Evolutionary conservation across 208 protist species (phyloP).

Genomic region (Plasmodiophora brassicae): DNA sequence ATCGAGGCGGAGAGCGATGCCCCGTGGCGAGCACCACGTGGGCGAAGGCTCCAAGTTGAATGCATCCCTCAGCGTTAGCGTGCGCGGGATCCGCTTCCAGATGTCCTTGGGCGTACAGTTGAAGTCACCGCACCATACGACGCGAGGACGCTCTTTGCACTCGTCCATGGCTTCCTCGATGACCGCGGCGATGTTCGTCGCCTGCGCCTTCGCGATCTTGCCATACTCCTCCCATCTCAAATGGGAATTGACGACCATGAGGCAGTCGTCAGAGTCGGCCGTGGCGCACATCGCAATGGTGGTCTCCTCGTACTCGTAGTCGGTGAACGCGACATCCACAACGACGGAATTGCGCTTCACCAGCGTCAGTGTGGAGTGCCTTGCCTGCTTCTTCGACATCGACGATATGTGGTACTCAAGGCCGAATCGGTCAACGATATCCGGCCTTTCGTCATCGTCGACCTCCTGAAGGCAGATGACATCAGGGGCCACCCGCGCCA

Average conservation of each 20-base stretch:
- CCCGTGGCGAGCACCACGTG: background rate
- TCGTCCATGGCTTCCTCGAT: background rate
- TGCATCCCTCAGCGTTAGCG: background rate
- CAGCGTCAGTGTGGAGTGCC: background rate
- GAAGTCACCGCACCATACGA: background rate
- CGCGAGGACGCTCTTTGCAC: background rate
- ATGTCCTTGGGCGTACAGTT: background rate
- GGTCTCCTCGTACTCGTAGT: background rate
- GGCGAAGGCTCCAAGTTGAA: background rate
- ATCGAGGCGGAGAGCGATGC: background rate
- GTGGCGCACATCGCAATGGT: background rate
- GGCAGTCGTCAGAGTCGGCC: background rate
- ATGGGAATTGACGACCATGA: background rate
- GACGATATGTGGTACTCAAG: background rate
- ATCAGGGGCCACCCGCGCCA: too few relatives aligned
- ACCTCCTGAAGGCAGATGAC: slow-evolving; percentile 15
- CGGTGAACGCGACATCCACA: background rate
- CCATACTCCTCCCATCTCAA: slow-evolving; percentile 7
- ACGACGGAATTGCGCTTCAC: background rate
- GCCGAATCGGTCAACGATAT: background rate
- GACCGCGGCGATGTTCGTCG: background rate
- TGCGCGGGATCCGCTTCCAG: background rate
- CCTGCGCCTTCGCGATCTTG: background rate
- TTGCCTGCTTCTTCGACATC: background rate
- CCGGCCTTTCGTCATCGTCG: background rate